phyloP scores from a whole-genome alignment of 208 protist genomes.

The Trypanosoma mega region DNA sequence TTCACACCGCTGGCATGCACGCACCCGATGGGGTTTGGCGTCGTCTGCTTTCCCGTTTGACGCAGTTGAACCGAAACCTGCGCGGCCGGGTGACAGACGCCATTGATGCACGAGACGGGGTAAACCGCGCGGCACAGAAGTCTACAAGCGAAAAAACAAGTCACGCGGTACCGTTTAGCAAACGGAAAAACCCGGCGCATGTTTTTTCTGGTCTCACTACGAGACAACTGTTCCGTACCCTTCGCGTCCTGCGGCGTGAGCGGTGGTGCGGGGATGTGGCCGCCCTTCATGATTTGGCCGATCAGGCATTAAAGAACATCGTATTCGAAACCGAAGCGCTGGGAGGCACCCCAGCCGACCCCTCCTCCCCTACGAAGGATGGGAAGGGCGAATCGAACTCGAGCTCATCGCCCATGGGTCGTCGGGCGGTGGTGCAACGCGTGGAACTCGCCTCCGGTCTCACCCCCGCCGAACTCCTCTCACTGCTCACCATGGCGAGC shows the following conservation, averaged over 20 bases:
- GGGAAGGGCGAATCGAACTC: background rate
- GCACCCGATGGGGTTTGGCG: slow-evolving; percentile 66
- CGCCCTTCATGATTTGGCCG: slow-evolving; percentile 50
- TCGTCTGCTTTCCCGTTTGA: slow-evolving; percentile 37
- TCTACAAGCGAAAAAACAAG: too few relatives aligned
- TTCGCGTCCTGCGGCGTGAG: slow-evolving; percentile 54
- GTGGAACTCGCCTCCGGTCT: slow-evolving; percentile 43
- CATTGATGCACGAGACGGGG: too few relatives aligned
- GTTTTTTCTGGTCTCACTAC: slow-evolving; percentile 78
- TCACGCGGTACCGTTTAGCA: too few relatives aligned
- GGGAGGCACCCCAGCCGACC: too few relatives aligned
- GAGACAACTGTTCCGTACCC: slow-evolving; percentile 69
- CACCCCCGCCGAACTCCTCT: slow-evolving; percentile 40
- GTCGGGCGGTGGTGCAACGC: slow-evolving; percentile 21
- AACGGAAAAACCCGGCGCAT: slow-evolving; percentile 17
- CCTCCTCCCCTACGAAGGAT: background rate
- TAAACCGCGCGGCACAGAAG: too few relatives aligned
- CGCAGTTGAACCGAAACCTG: slow-evolving; percentile 46
- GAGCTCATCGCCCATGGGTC: slow-evolving; percentile 3
- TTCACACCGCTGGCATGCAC: slow-evolving; percentile 42
- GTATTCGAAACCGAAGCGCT: slow-evolving; percentile 64
- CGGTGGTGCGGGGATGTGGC: slow-evolving; percentile 44
- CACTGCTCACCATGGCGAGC: slow-evolving; percentile 54
- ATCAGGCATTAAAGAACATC: slow-evolving; percentile 75
- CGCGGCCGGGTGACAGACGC: slow-evolving; percentile 23